A percentile compares a stretch with the other conserved stretches of the same genome.
Evolutionary conservation across 2,329 filamentous ascomycete species (phyloP).

Genomic region (Fusarium keratoplasticum): DNA sequence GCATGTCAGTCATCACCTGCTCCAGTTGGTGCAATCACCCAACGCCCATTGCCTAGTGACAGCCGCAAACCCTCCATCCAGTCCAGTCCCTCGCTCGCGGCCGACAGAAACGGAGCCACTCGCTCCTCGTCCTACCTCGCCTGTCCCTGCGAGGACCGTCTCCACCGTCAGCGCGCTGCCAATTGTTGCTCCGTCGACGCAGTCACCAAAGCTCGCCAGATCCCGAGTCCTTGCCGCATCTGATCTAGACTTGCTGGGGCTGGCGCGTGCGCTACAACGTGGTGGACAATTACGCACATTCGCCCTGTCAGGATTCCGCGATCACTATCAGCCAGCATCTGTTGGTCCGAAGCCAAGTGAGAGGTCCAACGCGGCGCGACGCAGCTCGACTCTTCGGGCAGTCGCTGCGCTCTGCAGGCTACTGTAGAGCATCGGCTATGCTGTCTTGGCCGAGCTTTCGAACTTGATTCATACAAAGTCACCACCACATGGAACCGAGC

Average conservation of each 20-base stretch:
- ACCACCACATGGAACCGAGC: slow-evolving; percentile 21
- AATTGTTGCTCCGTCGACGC: slow-evolving; percentile 45
- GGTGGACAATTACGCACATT: slow-evolving; percentile 40
- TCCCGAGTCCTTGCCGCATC: slow-evolving; percentile 43
- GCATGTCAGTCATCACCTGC: slow-evolving; percentile 42
- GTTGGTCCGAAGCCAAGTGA: slow-evolving; percentile 42
- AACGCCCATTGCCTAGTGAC: slow-evolving; percentile 30
- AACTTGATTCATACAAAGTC: slow-evolving; percentile 20
- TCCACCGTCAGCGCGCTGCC: slow-evolving; percentile 38
- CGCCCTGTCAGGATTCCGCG: slow-evolving; percentile 42
- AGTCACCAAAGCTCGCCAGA: slow-evolving; percentile 40
- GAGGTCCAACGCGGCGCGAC: slow-evolving; percentile 43
- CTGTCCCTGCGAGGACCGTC: slow-evolving; percentile 32
- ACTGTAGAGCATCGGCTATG: slow-evolving; percentile 38
- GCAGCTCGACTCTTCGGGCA: slow-evolving; percentile 48
- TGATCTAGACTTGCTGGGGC: slow-evolving; percentile 38
- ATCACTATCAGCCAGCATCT: slow-evolving; percentile 43
- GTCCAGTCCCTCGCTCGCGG: slow-evolving; percentile 22
- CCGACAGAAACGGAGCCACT: slow-evolving; percentile 31
- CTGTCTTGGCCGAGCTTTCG: slow-evolving; percentile 19
- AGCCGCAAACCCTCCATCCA: slow-evolving; percentile 40
- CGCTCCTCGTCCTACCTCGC: slow-evolving; percentile 19
- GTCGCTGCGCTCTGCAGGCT: slow-evolving; percentile 39
- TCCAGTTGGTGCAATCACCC: slow-evolving; percentile 37
- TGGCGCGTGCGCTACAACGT: slow-evolving; percentile 43